These are phyloP conservation scores for Eutypella sp. DNA, from an alignment of 2,329 filamentous ascomycete genomes.

Conservation along the genomic window DNA sequence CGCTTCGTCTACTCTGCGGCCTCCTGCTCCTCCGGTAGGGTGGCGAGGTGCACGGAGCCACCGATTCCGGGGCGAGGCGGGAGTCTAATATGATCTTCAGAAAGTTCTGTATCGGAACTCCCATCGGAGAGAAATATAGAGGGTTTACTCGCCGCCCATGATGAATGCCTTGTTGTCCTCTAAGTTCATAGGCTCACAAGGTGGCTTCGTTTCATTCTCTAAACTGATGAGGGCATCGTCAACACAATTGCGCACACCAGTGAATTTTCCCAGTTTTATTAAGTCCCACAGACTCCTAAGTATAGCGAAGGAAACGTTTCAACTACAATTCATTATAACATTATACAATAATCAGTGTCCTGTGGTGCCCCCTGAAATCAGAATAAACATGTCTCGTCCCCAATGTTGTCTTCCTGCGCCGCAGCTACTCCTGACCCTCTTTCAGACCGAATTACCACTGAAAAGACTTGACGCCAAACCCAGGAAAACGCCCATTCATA, in stretches of 20 bases:
- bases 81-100: background rate
- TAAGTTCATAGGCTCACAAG: slow-evolving; percentile 46
- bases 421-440: too few species aligned
- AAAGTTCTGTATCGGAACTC: background rate
- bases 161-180: slow-evolving; percentile 68
- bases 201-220: background rate
- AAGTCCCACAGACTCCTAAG: background rate
- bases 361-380: too few species aligned
- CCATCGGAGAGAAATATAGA: background rate
- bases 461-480: too few species aligned
- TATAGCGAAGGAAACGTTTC: too few species aligned
- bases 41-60: slow-evolving; percentile 66
- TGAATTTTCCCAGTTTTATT: too few species aligned
- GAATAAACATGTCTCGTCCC: too few species aligned
- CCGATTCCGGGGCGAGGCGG: slow-evolving; percentile 60
- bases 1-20: slow-evolving; percentile 72
- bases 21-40: slow-evolving; percentile 64
- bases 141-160: slow-evolving; percentile 59
- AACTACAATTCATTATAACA: too few species aligned
- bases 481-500: too few species aligned
- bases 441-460: too few species aligned
- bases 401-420: too few species aligned
- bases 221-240: background rate
- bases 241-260: background rate
- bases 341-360: too few species aligned